Conservation (phyloP, 2,329 filamentous ascomycete species). For the Magnaporthiopsis rhizophila region DNA sequence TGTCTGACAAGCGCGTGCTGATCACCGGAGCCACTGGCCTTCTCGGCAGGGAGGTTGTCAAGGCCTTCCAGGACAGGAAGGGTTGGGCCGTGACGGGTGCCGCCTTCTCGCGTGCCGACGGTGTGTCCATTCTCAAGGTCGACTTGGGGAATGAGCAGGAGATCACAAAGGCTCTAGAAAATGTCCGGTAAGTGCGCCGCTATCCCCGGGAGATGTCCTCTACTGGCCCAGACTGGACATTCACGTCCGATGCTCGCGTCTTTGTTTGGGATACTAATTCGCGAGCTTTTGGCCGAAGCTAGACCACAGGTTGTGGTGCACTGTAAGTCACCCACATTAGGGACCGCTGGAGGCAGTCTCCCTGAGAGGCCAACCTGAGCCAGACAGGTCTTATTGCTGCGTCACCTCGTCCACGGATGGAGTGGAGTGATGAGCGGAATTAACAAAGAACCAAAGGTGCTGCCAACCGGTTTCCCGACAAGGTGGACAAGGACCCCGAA, state of each 20-base stretch:
- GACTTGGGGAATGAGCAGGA: constrained; percentile 40
- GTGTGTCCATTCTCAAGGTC: constrained; percentile 56
- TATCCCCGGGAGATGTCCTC: neutral
- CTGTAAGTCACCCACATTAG: constrained; percentile 42
- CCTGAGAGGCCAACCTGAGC: neutral
- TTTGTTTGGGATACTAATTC: neutral
- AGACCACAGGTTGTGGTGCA: constrained; percentile 75
- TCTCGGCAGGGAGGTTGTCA: constrained; percentile 70
- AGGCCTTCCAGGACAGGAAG: constrained; percentile 55
- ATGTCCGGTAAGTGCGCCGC: constrained; percentile 37
- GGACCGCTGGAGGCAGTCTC: neutral
- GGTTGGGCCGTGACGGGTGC: constrained; percentile 67
- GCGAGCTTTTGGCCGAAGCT: neutral
- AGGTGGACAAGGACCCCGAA: constrained; percentile 71
- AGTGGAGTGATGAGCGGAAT: neutral
- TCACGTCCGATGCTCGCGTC: neutral
- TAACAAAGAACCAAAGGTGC: constrained; percentile 48
- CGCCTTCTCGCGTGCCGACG: constrained; percentile 65
- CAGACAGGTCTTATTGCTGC: no score
- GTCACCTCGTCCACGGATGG: neutral
- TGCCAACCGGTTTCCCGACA: constrained; percentile 81
- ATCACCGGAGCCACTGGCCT: constrained; percentile 81
- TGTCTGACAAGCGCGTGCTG: constrained; percentile 46
- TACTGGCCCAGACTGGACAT: neutral
- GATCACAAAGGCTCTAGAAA: constrained; percentile 42